These are phyloP conservation scores for Musa balbisiana DNA, from an alignment of 202 grass and related monocot genomes.

Conservation along the genomic window DNA sequence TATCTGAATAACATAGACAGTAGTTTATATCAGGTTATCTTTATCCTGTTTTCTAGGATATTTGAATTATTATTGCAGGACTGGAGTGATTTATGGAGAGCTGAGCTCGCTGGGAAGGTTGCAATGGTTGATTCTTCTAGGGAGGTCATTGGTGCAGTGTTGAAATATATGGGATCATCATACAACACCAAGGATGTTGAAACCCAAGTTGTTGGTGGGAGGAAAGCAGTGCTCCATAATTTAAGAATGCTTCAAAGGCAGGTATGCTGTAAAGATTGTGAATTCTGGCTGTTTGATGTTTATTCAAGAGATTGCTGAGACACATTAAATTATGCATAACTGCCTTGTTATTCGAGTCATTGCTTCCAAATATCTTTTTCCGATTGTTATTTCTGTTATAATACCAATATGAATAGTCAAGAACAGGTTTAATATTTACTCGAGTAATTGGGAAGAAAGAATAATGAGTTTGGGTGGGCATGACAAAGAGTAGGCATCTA, in stretches of 20 bases:
- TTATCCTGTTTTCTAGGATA: background rate
- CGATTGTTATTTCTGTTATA: background rate
- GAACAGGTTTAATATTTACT: no score
- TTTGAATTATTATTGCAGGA: conserved; percentile 41
- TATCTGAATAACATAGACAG: conserved; percentile 4
- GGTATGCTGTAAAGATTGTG: conserved; percentile 30
- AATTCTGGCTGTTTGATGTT: background rate
- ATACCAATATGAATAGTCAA: background rate
- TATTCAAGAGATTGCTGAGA: background rate
- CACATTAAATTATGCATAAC: background rate
- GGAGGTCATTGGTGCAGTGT: conserved; percentile 84
- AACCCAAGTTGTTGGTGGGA: conserved; percentile 61
- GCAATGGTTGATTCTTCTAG: conserved; percentile 87
- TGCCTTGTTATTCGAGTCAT: background rate
- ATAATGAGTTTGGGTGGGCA: no score
- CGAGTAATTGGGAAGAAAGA: background rate
- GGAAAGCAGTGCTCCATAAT: conserved; percentile 47
- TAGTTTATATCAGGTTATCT: background rate
- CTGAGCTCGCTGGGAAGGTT: conserved; percentile 81
- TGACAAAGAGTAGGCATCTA: background rate
- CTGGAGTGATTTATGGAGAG: conserved; percentile 92
- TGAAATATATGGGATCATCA: conserved; percentile 72
- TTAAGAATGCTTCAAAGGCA: conserved; percentile 63
- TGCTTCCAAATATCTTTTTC: background rate
- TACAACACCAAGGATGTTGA: conserved; percentile 76